phyloP scores from a whole-genome alignment of 306 rosid species.

The Chamaecrista fasciculata region DNA sequence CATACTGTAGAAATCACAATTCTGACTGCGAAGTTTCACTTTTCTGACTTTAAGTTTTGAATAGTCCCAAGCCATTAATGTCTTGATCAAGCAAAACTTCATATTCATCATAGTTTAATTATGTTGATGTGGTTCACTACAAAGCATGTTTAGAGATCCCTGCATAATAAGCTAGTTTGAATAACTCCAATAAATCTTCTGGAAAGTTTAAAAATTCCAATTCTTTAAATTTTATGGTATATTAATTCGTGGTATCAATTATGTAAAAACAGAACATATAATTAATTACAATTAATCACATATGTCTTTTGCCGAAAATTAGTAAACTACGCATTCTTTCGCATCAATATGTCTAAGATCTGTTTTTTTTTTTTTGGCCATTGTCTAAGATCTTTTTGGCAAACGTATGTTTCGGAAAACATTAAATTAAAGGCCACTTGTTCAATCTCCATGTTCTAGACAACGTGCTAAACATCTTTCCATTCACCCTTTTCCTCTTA shows the following conservation, averaged over 20 bases:
- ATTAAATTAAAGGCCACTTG: conserved; percentile 1
- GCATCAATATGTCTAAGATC: background rate
- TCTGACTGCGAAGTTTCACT: background rate
- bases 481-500: too few relatives aligned
- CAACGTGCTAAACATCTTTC: background rate
- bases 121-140: background rate
- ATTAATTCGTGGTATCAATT: too few relatives aligned
- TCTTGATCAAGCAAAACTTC: background rate
- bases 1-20: background rate
- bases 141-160: background rate
- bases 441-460: background rate
- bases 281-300: too few relatives aligned
- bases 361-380: too few relatives aligned
- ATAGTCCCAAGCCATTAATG: conserved; percentile 3
- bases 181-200: background rate
- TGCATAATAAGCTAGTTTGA: background rate
- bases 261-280: too few relatives aligned
- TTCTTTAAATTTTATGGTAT: too few relatives aligned
- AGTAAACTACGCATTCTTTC: background rate
- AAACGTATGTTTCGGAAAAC: background rate
- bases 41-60: background rate
- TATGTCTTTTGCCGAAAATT: background rate
- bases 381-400: conserved; percentile 1
- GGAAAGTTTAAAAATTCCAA: background rate
- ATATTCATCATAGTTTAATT: conserved; percentile 16